Conservation (phyloP, 306 rosid genomes). For the Ceratonia siliqua region DNA sequence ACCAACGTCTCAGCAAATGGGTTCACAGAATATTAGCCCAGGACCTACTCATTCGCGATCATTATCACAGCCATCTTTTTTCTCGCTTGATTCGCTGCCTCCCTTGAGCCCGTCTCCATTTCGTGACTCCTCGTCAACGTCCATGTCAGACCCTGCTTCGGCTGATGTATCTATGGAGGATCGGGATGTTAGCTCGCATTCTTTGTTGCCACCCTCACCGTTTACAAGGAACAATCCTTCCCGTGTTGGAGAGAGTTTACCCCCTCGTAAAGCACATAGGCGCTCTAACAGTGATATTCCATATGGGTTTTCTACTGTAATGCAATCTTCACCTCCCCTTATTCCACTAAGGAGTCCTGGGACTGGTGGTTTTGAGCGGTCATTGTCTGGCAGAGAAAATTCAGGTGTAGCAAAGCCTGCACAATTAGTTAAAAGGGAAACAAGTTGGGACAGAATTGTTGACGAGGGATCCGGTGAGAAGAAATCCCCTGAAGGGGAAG, state of each 20-base stretch:
- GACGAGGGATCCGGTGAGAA: conserved; percentile 83
- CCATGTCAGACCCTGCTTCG: conserved; percentile 55
- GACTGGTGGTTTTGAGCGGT: conserved; percentile 46
- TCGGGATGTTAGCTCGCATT: conserved; percentile 66
- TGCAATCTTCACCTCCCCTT: conserved; percentile 73
- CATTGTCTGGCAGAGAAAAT: conserved; percentile 42
- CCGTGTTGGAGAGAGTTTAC: conserved; percentile 53
- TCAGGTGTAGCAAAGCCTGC: conserved; percentile 46
- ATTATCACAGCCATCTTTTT: conserved; percentile 75
- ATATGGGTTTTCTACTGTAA: conserved; percentile 69
- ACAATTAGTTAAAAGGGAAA: conserved; percentile 65
- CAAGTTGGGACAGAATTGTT: conserved; percentile 51
- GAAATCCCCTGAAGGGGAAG: conserved; percentile 90
- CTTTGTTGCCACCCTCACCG: conserved; percentile 68
- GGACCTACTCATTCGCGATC: conserved; percentile 83
- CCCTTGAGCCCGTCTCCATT: conserved; percentile 81
- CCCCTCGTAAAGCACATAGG: conserved; percentile 84
- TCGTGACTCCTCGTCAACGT: conserved; percentile 67
- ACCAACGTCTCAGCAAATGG: conserved; percentile 48
- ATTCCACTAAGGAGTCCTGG: conserved; percentile 56
- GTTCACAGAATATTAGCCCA: conserved; percentile 46
- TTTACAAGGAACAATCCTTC: conserved; percentile 46
- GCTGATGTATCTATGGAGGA: conserved; percentile 88
- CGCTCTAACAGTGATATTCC: conserved; percentile 93
- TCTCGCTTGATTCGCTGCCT: conserved; percentile 79